Evolutionary conservation across 805 yeast species (phyloP).

Genomic region (Barnettozyma vustinii): DNA sequence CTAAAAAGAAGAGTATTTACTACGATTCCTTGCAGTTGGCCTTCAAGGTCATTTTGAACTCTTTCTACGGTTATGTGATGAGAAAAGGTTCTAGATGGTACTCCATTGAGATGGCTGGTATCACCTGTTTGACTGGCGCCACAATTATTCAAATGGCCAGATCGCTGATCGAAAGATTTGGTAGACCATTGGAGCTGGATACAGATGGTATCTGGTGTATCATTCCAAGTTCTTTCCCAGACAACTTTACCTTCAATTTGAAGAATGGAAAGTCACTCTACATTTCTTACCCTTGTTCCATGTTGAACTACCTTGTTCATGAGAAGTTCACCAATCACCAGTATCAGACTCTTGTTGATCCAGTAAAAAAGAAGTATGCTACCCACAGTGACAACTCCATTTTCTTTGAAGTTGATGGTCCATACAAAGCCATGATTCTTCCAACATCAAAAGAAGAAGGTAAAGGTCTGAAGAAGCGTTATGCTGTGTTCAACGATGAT

Average conservation of each 20-base stretch:
- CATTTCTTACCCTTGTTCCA: slow-evolving; percentile 90
- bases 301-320: slow-evolving; percentile 92
- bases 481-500: slow-evolving; percentile 94
- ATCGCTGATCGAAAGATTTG: slow-evolving; percentile 81
- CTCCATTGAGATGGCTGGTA: slow-evolving; percentile 99
- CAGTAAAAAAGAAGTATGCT: slow-evolving; percentile 59
- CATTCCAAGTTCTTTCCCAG: slow-evolving; percentile 89
- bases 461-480: slow-evolving; percentile 90
- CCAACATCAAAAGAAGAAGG: slow-evolving; percentile 98
- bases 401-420: slow-evolving; percentile 98
- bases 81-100: slow-evolving; percentile 99
- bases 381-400: slow-evolving; percentile 87
- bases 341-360: slow-evolving; percentile 81
- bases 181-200: slow-evolving; percentile 92
- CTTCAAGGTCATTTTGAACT: slow-evolving; percentile 92
- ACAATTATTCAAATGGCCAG: slow-evolving; percentile 98
- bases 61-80: slow-evolving; percentile 98
- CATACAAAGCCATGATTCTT: slow-evolving; percentile 93
- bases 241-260: slow-evolving; percentile 65
- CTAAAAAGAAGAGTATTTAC: slow-evolving; percentile 86
- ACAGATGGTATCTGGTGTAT: slow-evolving; percentile 99
- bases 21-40: slow-evolving; percentile 96
- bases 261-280: slow-evolving; percentile 73
- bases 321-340: slow-evolving; percentile 89
- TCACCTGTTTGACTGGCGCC: slow-evolving; percentile 96